Evolutionary conservation across 148 eudicot species (phyloP).

Genomic region (Vaccinium darrowii): DNA sequence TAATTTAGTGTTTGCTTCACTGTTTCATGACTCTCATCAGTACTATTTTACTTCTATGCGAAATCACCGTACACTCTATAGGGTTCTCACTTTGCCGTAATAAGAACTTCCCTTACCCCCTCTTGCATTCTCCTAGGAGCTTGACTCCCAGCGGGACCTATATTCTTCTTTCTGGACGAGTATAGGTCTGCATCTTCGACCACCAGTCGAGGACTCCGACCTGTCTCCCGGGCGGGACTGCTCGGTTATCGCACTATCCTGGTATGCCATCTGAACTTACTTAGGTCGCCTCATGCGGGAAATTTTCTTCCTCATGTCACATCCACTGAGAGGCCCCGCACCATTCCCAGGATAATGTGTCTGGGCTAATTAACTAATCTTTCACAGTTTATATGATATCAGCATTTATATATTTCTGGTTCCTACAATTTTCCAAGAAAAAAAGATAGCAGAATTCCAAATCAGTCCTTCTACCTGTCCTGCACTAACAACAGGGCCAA

Average conservation of each 20-base stretch:
- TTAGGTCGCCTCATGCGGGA: neutral
- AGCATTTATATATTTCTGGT: neutral
- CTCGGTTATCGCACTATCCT: neutral
- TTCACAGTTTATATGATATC: conserved; percentile 5
- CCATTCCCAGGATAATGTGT: neutral
- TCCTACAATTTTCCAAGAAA: neutral
- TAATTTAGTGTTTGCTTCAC: neutral
- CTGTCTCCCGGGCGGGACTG: neutral
- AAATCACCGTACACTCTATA: neutral
- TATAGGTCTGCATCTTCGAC: neutral
- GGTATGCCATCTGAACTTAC: neutral
- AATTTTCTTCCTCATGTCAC: neutral
- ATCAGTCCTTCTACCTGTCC: conserved; percentile 60
- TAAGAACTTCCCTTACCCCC: neutral
- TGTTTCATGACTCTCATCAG: neutral
- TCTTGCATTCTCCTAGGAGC: neutral
- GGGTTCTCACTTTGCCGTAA: neutral
- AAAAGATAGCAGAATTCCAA: neutral
- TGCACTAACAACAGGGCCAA: conserved; percentile 90
- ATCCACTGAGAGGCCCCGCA: neutral
- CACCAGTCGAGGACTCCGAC: neutral
- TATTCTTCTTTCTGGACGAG: neutral
- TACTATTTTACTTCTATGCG: neutral
- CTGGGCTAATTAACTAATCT: neutral
- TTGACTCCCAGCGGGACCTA: neutral